Base-by-base conservation (phyloP, 768 basidiomycete species). In the Rhizopogon vulgaris region DNA sequence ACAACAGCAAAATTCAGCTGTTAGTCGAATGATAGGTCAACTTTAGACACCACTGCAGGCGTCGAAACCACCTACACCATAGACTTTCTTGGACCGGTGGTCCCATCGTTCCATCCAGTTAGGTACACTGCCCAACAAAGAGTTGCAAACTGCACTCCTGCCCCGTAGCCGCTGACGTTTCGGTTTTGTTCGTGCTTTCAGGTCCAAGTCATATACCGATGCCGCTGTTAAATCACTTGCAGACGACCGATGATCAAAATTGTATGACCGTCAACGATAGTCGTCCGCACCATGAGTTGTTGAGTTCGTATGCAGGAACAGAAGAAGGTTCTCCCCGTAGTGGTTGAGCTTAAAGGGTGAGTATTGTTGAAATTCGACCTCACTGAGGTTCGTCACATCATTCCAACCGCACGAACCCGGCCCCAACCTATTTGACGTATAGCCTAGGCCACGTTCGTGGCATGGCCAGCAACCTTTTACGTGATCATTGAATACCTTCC, bases 21-120 rank as follows among this genome's bases (percentile, higher is more conserved):
- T 22, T 17, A 43, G 30, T n/a, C n/a, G n/a, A 24, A 22, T 11
- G 17, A 28, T 63, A 27, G 56, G 42, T 18, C 22, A 50, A 12
- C 6, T 15, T 34, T 4, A 17, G 17, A 24, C 22, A 7, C 36
- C 10, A 25, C 5, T n/a, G 47, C 0, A 11, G 30, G 38, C 12
- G 10, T 27, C 36, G 18, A 30, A 14, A 32, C 6, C 4, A 45
- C 67, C 17, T 57, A 78, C 78, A 58, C 71, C 69, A 61, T 78
- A 79, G 62, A 78, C 75, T 6, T 67, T 64, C 63, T 87, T 1
- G 90, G 87, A 1, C 90, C 90, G 11, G 80, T 79, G 0, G 82
- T 77, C 11, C 82, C 84, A 63, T 90, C 89, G 59, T 85, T 88
- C 87, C 87, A 91, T 14, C 90, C 90, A 14, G 75, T 75, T 3